Conservation (phyloP, 2,329 filamentous ascomycete species). For the Metarhizium rileyi region DNA sequence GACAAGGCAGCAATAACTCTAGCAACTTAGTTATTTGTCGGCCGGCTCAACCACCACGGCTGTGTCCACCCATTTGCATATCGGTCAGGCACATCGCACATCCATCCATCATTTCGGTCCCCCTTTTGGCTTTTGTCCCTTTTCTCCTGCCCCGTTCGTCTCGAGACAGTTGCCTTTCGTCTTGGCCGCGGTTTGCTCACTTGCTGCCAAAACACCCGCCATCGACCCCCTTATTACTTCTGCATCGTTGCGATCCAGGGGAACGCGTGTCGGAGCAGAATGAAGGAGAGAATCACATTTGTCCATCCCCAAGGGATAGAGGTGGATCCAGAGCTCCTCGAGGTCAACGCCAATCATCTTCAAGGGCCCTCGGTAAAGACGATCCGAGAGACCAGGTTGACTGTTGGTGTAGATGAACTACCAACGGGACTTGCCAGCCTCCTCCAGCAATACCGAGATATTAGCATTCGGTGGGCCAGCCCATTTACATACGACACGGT, state of each 20-base stretch:
- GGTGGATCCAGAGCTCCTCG: slow-evolving; percentile 54
- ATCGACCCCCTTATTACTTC: neutral
- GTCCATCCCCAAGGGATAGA: slow-evolving; percentile 55
- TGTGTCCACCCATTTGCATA: neutral
- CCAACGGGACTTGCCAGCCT: slow-evolving; percentile 54
- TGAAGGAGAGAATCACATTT: slow-evolving; percentile 76
- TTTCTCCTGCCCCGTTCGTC: too few relatives aligned
- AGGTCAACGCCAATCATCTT: slow-evolving; percentile 46
- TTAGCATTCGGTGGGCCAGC: slow-evolving; percentile 74
- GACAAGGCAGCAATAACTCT: neutral
- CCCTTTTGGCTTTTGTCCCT: neutral
- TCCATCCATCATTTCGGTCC: neutral
- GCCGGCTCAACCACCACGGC: neutral
- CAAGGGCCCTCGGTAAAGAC: slow-evolving; percentile 49
- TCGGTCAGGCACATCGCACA: neutral
- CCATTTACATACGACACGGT: slow-evolving; percentile 45
- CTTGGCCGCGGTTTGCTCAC: neutral
- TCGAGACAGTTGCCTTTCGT: too few relatives aligned
- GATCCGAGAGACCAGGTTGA: slow-evolving; percentile 70
- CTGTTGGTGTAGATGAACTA: slow-evolving; percentile 63
- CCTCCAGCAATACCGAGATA: slow-evolving; percentile 55
- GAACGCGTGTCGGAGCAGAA: slow-evolving; percentile 23
- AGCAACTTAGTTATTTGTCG: neutral
- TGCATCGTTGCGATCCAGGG: neutral
- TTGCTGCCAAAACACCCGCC: neutral